These are phyloP conservation scores for Nothophytophthora sp. DNA, from an alignment of 352 stramenopile species.

Conservation along the genomic window DNA sequence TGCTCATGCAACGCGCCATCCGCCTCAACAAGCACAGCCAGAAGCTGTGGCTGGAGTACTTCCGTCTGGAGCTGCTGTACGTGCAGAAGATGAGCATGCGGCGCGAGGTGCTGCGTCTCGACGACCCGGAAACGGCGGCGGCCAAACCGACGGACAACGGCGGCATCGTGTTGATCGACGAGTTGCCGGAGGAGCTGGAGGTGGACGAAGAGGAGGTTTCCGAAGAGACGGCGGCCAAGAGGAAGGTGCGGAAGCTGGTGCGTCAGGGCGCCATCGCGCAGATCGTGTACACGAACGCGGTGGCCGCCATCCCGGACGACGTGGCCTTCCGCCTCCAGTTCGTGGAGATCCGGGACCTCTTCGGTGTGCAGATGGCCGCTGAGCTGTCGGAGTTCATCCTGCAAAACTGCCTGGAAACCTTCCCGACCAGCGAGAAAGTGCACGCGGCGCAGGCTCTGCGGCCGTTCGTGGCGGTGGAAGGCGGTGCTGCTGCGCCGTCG, in stretches of 20 bases:
- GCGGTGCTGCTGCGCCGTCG: constrained; percentile 1
- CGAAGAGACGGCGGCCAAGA: constrained; percentile 45
- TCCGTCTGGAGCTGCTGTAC: constrained; percentile 89
- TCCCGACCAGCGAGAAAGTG: constrained; percentile 55
- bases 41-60: constrained; percentile 92
- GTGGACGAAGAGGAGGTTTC: constrained; percentile 28
- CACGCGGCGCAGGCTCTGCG: constrained; percentile 57
- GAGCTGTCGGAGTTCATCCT: constrained; percentile 77
- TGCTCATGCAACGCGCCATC: constrained; percentile 93
- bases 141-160: constrained; percentile 17
- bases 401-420: constrained; percentile 56
- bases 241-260: constrained; percentile 66
- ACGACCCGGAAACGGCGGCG: constrained; percentile 42
- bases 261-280: constrained; percentile 81
- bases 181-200: constrained; percentile 57
- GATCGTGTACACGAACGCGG: constrained; percentile 80
- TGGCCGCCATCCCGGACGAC: constrained; percentile 57
- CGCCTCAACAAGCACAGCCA: constrained; percentile 83
- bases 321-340: constrained; percentile 78
- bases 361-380: constrained; percentile 53
- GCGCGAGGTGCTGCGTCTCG: constrained; percentile 76
- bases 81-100: constrained; percentile 89
- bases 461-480: constrained; percentile 32
- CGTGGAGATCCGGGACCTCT: constrained; percentile 77
- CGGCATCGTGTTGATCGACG: constrained; percentile 56